These are phyloP conservation scores for Datura wrightii DNA, from an alignment of 257 asterid species.

Conservation along the genomic window DNA sequence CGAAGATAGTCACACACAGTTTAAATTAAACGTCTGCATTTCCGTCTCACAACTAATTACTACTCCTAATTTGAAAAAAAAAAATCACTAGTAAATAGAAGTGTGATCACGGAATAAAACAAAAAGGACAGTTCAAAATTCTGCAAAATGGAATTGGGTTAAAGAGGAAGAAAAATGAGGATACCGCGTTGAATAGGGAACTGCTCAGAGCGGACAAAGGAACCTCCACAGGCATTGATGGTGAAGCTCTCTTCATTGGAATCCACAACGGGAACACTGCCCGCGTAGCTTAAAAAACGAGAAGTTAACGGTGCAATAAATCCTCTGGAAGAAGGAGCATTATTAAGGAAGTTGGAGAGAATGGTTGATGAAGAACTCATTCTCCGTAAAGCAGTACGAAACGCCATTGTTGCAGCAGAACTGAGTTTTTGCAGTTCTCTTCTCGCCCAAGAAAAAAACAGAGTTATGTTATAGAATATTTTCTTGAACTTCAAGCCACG, in stretches of 20 bases:
- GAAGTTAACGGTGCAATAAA: neutral
- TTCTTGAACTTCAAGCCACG: conserved; percentile 11
- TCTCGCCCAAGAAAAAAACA: neutral
- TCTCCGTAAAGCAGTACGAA: neutral
- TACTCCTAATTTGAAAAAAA: no score
- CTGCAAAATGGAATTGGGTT: neutral
- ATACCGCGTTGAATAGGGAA: conserved; percentile 30
- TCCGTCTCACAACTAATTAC: no score
- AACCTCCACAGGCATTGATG: conserved; percentile 28
- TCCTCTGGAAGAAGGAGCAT: neutral
- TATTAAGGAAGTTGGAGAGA: conserved; percentile 7
- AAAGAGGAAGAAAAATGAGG: neutral
- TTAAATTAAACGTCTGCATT: no score
- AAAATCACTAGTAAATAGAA: no score
- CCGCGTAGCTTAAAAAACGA: conserved; percentile 26
- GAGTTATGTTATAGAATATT: neutral
- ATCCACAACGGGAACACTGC: neutral
- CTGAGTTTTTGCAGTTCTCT: neutral
- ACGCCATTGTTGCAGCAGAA: neutral
- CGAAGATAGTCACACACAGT: no score
- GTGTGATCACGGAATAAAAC: neutral
- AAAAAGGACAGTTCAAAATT: neutral
- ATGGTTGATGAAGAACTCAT: conserved; percentile 11
- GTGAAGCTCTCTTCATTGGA: conserved; percentile 12
- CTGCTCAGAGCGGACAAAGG: conserved; percentile 14